Percentiles rank a stretch among this genome's conserved stretches.
Conservation (phyloP, 768 basidiomycete genomes). For the Paxillus rubicundulus region DNA sequence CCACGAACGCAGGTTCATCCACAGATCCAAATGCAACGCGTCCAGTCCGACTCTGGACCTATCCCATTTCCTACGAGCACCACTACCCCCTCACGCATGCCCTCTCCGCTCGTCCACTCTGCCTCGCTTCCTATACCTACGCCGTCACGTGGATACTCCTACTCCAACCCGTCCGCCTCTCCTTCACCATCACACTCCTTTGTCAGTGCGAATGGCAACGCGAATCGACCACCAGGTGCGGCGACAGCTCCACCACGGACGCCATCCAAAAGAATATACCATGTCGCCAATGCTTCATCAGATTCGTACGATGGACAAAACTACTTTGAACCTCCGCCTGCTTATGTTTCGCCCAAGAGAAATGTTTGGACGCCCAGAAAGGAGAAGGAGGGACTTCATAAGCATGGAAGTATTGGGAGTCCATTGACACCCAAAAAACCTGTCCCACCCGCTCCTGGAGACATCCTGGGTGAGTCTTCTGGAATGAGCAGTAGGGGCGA, state of each 20-base stretch:
- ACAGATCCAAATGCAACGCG: conserved; percentile 23
- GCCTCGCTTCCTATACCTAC: conserved; percentile 18
- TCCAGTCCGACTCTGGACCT: conserved; percentile 19
- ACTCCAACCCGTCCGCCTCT: conserved; percentile 9
- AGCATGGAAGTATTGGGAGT: neutral
- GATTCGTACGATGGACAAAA: conserved; percentile 17
- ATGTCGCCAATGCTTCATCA: conserved; percentile 40
- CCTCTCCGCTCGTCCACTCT: conserved; percentile 27
- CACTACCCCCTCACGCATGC: conserved; percentile 7
- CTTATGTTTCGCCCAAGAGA: conserved; percentile 35
- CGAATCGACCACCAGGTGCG: conserved; percentile 2
- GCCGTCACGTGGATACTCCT: conserved; percentile 6
- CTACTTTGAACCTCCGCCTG: conserved; percentile 44
- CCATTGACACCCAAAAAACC: conserved; percentile 13
- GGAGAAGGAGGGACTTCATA: conserved; percentile 17
- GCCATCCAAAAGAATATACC: conserved; percentile 41
- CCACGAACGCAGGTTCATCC: neutral
- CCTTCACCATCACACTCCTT: conserved; percentile 9
- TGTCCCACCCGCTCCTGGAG: conserved; percentile 16
- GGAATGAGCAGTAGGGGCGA: neutral
- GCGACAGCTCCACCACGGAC: conserved; percentile 24
- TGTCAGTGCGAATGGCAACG: neutral
- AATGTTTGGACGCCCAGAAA: conserved; percentile 5
- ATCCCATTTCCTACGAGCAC: conserved; percentile 2
- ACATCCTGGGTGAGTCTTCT: conserved; percentile 8